phyloP scores from a whole-genome alignment of 305 asterid genomes.

The Plantago coronopus region DNA sequence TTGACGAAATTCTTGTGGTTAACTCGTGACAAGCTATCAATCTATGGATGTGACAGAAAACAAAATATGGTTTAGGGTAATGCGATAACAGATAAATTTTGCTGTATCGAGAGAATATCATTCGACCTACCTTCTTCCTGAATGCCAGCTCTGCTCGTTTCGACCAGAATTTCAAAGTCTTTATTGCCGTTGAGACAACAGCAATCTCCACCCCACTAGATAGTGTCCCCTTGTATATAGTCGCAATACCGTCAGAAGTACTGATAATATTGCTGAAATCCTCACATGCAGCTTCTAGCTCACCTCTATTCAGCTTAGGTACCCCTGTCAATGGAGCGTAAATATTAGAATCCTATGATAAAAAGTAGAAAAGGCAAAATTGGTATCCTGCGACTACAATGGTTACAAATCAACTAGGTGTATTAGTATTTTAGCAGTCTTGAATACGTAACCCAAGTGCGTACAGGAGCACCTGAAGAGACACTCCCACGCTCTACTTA shows the following conservation, averaged over 20 bases:
- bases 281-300: constrained; percentile 89
- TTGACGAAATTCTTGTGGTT: constrained; percentile 92
- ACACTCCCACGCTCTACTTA: too few species aligned
- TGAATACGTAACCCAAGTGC: too few species aligned
- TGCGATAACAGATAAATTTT: not conserved
- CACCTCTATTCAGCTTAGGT: constrained; percentile 77
- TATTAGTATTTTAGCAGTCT: too few species aligned
- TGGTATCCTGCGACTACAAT: too few species aligned
- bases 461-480: too few species aligned
- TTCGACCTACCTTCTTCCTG: constrained; percentile 88
- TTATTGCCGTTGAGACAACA: constrained; percentile 65
- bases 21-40: constrained; percentile 66
- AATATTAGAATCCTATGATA: not conserved
- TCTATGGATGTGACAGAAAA: constrained; percentile 35
- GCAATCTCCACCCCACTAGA: constrained; percentile 95
- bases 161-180: constrained; percentile 63
- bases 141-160: constrained; percentile 63
- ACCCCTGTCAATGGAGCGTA: constrained; percentile 51
- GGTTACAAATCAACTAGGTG: too few species aligned
- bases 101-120: not conserved
- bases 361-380: too few species aligned
- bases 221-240: constrained; percentile 82
- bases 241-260: constrained; percentile 41
- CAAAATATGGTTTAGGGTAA: constrained; percentile 1
- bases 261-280: constrained; percentile 83